Evolutionary conservation across 371 early-diverging fungal genomes (phyloP).

Genomic region (Rhizopus microsporus): DNA sequence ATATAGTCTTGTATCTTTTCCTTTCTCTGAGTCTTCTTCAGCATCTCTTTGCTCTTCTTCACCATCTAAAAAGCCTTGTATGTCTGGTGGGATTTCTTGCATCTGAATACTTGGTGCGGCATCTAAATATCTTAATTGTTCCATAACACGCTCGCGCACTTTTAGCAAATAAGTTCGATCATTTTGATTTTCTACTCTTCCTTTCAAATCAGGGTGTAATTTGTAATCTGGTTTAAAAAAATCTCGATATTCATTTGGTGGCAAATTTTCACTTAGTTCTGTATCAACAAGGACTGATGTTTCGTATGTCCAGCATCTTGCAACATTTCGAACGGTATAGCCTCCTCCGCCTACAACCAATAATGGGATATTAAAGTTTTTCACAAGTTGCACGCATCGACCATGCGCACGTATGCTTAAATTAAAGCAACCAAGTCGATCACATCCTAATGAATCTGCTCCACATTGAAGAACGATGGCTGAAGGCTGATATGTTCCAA

Average conservation of each 20-base stretch:
- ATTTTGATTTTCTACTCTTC: conserved; percentile 89
- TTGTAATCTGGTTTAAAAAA: conserved; percentile 88
- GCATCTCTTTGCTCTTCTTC: conserved; percentile 59
- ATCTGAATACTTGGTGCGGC: conserved; percentile 98
- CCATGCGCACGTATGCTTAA: conserved; percentile 90
- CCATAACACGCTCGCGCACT: conserved; percentile 78
- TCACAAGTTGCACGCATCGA: conserved; percentile 84
- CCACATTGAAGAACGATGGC: conserved; percentile 95
- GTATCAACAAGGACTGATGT: conserved; percentile 83
- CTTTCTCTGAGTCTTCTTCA: conserved; percentile 53
- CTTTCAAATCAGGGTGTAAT: conserved; percentile 78
- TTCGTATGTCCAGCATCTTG: conserved; percentile 95
- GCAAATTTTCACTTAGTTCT: conserved; percentile 73
- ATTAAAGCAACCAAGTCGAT: conserved; percentile 92
- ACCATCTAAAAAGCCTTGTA: conserved; percentile 74
- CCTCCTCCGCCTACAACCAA: conserved; percentile 95
- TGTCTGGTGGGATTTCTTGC: conserved; percentile 83
- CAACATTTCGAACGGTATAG: conserved; percentile 93
- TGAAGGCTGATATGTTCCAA: conserved; percentile 79
- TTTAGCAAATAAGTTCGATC: conserved; percentile 81
- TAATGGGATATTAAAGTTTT: conserved; percentile 79
- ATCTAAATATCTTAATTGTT: conserved; percentile 88
- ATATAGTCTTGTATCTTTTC: conserved; percentile 47
- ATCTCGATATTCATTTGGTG: conserved; percentile 73
- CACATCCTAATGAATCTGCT: conserved; percentile 93